Conservation (phyloP, 768 basidiomycete species). For the Macrolepiota dolichaula region DNA sequence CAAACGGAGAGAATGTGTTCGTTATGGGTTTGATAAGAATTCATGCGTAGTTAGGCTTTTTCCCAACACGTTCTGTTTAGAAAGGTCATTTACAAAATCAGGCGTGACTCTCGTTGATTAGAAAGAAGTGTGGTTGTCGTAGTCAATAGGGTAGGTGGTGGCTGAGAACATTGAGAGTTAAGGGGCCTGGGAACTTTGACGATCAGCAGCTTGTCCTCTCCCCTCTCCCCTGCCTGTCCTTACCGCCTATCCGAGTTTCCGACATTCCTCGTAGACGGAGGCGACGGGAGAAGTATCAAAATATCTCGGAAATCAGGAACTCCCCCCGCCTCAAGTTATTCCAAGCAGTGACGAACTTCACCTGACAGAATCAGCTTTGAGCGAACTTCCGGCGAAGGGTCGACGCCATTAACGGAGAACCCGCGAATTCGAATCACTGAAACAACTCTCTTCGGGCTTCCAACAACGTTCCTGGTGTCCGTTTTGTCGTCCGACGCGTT, state of each 20-base stretch:
- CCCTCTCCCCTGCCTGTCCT: not conserved
- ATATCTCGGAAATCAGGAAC: not conserved
- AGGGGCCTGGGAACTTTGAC: not conserved
- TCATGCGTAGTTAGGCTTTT: not conserved
- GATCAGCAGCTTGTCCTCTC: not conserved
- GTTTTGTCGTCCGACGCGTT: not conserved
- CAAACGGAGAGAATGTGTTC: not conserved
- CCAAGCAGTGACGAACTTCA: not conserved
- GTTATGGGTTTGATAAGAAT: not conserved
- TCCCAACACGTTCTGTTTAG: not conserved
- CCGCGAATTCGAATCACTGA: not conserved
- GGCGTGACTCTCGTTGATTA: not conserved
- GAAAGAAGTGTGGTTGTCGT: not conserved
- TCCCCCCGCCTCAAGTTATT: not conserved
- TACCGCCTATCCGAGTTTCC: too few relatives aligned
- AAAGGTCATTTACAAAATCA: not conserved
- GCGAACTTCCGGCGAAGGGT: not conserved
- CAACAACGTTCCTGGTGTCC: not conserved
- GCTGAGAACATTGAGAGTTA: not conserved
- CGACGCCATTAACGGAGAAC: not conserved
- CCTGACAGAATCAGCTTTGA: not conserved
- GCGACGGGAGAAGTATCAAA: not conserved
- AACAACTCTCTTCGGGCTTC: conserved; percentile 1
- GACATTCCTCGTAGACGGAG: not conserved
- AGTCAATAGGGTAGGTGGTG: not conserved